A percentile compares a stretch with the other conserved stretches of the same genome.
phyloP scores from a whole-genome alignment of 2,329 filamentous ascomycete species.

The Trichophyton schoenleinii region DNA sequence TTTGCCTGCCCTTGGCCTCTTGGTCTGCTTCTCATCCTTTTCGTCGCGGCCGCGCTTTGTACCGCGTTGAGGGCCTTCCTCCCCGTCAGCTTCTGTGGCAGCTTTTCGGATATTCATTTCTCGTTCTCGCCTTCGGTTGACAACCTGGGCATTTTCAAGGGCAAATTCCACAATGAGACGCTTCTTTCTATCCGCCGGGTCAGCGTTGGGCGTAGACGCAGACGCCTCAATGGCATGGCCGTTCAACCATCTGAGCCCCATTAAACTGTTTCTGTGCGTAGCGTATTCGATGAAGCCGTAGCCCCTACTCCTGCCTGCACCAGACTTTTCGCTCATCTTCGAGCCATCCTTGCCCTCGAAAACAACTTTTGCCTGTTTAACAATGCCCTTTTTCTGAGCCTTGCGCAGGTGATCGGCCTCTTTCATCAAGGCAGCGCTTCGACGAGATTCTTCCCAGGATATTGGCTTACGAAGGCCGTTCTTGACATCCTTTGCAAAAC shows the following conservation, averaged over 20 bases:
- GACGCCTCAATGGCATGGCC: slow-evolving; percentile 45
- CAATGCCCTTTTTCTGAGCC: slow-evolving; percentile 70
- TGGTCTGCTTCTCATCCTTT: slow-evolving; percentile 23
- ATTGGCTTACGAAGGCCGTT: slow-evolving; percentile 60
- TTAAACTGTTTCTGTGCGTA: slow-evolving; percentile 83
- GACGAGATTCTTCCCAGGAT: slow-evolving; percentile 75
- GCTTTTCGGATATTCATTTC: slow-evolving; percentile 43
- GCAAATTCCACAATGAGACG: slow-evolving; percentile 91
- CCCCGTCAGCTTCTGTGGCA: background rate
- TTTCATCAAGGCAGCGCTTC: slow-evolving; percentile 67
- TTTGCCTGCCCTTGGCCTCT: slow-evolving; percentile 14
- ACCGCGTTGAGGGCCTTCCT: background rate
- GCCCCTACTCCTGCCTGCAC: slow-evolving; percentile 72
- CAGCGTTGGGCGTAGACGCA: slow-evolving; percentile 18
- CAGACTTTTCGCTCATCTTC: slow-evolving; percentile 65
- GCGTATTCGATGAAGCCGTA: slow-evolving; percentile 98
- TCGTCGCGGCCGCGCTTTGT: background rate
- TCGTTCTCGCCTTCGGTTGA: slow-evolving; percentile 59
- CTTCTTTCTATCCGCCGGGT: slow-evolving; percentile 47
- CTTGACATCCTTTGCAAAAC: slow-evolving; percentile 84
- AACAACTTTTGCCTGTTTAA: slow-evolving; percentile 87
- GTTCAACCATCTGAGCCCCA: slow-evolving; percentile 90
- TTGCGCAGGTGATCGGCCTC: slow-evolving; percentile 70
- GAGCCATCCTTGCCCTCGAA: slow-evolving; percentile 78
- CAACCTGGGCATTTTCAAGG: slow-evolving; percentile 93